Evolutionary conservation across 345 rosid genomes (phyloP).

Genomic region (Boechera divaricarpa): DNA sequence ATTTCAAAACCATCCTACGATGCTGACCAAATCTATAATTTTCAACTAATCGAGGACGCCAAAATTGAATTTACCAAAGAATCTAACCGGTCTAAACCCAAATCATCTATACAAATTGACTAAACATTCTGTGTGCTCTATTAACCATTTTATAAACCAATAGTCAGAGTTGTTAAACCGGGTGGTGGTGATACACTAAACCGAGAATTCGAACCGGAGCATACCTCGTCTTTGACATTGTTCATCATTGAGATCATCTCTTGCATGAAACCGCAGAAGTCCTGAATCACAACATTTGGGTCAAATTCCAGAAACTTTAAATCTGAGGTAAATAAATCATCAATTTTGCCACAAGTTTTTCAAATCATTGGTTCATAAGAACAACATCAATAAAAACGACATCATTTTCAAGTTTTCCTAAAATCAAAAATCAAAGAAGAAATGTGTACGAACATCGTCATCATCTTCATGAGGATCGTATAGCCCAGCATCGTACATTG

Average conservation of each 20-base stretch:
- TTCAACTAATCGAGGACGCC: background rate
- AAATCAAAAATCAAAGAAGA: background rate
- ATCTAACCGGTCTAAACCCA: conserved; percentile 14
- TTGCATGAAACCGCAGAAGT: conserved; percentile 82
- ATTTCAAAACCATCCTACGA: too few relatives aligned
- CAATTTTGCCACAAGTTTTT: too few relatives aligned
- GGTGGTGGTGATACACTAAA: conserved; percentile 18
- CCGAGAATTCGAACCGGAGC: background rate
- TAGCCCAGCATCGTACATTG: conserved; percentile 82
- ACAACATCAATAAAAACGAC: background rate
- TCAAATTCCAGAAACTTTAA: background rate
- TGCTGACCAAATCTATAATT: background rate
- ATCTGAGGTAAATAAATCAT: too few relatives aligned
- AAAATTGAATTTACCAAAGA: background rate
- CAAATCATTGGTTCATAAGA: too few relatives aligned
- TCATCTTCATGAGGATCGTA: conserved; percentile 88
- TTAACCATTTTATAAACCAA: background rate
- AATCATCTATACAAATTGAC: background rate
- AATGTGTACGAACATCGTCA: conserved; percentile 59
- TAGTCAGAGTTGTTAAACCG: conserved; percentile 7
- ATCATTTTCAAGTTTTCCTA: background rate
- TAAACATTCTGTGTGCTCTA: background rate
- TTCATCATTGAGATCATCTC: conserved; percentile 95
- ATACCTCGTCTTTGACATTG: conserved; percentile 80
- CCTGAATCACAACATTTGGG: conserved; percentile 51